phyloP scores from a whole-genome alignment of 2,329 filamentous ascomycete species.

The Cladophialophora chaetospira region DNA sequence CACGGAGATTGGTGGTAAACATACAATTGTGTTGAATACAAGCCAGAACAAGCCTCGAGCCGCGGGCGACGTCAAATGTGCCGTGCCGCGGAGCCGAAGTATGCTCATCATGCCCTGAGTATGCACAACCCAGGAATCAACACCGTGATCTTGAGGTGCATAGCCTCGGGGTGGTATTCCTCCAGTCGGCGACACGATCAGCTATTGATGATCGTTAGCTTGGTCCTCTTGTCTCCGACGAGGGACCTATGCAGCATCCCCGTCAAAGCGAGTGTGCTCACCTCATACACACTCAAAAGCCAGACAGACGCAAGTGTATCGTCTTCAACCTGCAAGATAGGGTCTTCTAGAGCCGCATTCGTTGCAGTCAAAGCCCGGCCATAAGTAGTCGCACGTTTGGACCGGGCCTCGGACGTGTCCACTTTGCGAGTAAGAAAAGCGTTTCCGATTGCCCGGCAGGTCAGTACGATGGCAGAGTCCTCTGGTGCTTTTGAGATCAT shows the following conservation, averaged over 20 bases:
- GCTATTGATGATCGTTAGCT: conserved; percentile 8
- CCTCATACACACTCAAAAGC: conserved; percentile 30
- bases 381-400: conserved; percentile 19
- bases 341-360: conserved; percentile 25
- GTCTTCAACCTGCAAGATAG: conserved; percentile 11
- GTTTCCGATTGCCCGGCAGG: conserved; percentile 21
- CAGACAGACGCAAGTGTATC: conserved; percentile 25
- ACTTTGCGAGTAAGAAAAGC: conserved; percentile 19
- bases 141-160: background rate
- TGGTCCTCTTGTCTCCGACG: background rate
- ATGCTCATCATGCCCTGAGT: conserved; percentile 24
- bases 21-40: conserved; percentile 18
- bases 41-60: conserved; percentile 25
- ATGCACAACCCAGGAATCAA: conserved; percentile 23
- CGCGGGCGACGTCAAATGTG: conserved; percentile 6
- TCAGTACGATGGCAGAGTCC: conserved; percentile 17
- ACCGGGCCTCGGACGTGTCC: conserved; percentile 10
- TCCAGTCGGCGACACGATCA: conserved; percentile 15
- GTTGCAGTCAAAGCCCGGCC: conserved; percentile 22
- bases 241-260: background rate
- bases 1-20: no score
- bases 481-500: conserved; percentile 14
- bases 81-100: conserved; percentile 20
- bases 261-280: background rate
- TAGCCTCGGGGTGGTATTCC: background rate